Percentiles rank a stretch among this genome's conserved stretches.
These are phyloP conservation scores for Aspergillus taichungensis DNA, from an alignment of 495 filamentous ascomycete species.

Conservation along the genomic window DNA sequence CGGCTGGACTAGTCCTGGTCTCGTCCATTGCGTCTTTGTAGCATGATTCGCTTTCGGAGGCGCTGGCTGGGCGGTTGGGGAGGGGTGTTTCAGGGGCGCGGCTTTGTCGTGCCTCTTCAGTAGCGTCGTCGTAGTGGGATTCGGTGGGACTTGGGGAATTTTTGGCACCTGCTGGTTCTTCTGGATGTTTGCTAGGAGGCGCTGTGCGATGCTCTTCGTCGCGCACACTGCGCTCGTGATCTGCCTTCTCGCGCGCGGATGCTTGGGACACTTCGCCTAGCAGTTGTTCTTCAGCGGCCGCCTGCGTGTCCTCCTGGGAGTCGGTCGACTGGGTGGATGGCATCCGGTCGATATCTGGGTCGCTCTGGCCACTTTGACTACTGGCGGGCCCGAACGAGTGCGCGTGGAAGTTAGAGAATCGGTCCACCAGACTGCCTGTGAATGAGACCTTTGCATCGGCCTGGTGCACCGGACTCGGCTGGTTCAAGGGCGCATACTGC, in stretches of 20 bases:
- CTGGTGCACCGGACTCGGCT: background rate
- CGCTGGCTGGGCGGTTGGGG: too few relatives aligned
- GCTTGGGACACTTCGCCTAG: background rate
- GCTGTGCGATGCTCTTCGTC: too few relatives aligned
- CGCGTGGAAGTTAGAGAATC: constrained; percentile 21
- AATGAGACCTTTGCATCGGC: constrained; percentile 13
- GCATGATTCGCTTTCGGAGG: background rate
- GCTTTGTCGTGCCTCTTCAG: too few relatives aligned
- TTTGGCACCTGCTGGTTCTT: too few relatives aligned
- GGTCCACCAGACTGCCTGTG: constrained; percentile 21
- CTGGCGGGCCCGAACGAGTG: constrained; percentile 15
- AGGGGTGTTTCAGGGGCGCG: too few relatives aligned
- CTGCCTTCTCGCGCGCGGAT: too few relatives aligned
- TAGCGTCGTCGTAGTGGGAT: too few relatives aligned
- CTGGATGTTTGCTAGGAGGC: too few relatives aligned
- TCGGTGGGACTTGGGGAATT: too few relatives aligned
- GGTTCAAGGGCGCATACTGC: constrained; percentile 8
- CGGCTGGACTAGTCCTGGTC: background rate
- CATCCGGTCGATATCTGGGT: constrained; percentile 4
- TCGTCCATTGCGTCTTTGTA: background rate
- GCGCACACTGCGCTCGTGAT: too few relatives aligned
- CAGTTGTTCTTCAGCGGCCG: background rate
- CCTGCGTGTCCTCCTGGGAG: background rate
- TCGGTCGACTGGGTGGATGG: constrained; percentile 5
- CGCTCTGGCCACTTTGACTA: constrained; percentile 2